Evolutionary conservation across 768 basidiomycete species (phyloP), one percentile per base, ranked within the genome.

Genomic region (Cantharellus anzutake): DNA sequence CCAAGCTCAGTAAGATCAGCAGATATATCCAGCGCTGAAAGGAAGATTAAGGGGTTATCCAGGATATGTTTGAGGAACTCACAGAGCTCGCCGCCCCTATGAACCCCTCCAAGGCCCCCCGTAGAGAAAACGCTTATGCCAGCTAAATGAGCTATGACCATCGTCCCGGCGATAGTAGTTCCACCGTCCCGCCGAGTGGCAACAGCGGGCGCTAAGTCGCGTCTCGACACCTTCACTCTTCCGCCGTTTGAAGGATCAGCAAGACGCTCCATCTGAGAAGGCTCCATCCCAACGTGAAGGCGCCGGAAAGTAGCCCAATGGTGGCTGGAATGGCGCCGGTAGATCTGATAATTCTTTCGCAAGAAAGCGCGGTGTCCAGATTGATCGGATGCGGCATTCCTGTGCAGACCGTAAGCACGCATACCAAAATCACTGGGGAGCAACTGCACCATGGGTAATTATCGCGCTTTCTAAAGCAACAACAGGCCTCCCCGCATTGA

Each of bases 121-220:
- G 94, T 99, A 16, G 86, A 80, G 70, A 93, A 91, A 5, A 90
- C 77, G 86, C 87, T 92, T 66, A 98, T 96, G 16, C 91, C 91
- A 57, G 84, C 84, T 59, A 88, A 70, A 0, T 84, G 62, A 4
- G 72, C 70, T 5, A 74, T 63, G 34, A 70, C 65, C 66, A 74
- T 75, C 38, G 74, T 75, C 2, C 71, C 73, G 2, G 70, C 67
- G 2, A 74, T 74, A 0, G 75, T 77, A 62, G 73, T 77, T 65
- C 93, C 94, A 64, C 91, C 94, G 62, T 88, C 80, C 56, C 73
- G 73, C 67, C 74, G 76, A 51, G 75, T 70, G 35, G 82, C 80
- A 61, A 91, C 74, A n/a, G 82, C 82, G 42, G 86, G 74, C 11
- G 78, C 84, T 57, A 94, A 76, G 66, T 94, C 90, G 59, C 91